A percentile compares a stretch with the other conserved stretches of the same genome.
phyloP scores from a whole-genome alignment of 495 filamentous ascomycete species.

The Coniosporium apollinis region DNA sequence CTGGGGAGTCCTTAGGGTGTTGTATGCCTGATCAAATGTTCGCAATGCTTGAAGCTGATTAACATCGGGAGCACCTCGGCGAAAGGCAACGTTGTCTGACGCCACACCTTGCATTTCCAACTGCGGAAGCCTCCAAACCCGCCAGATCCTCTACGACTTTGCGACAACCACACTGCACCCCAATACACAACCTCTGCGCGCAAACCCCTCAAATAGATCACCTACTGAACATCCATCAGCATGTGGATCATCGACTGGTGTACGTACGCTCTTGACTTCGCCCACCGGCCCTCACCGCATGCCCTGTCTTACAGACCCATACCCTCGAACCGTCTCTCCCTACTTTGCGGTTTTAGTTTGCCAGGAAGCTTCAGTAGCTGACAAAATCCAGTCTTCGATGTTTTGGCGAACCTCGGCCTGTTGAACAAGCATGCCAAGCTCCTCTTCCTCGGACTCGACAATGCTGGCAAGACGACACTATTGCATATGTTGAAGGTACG shows the following conservation, averaged over 20 bases:
- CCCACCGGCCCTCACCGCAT: no score
- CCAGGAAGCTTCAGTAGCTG: constrained; percentile 5
- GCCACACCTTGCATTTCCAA: no score
- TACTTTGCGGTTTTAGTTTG: constrained; percentile 7
- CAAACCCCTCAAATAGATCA: no score
- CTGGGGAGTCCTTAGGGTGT: no score
- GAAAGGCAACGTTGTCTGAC: no score
- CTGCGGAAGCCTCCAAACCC: no score
- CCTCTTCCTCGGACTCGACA: constrained; percentile 86
- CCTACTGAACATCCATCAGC: constrained; percentile 14
- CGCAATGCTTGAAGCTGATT: no score
- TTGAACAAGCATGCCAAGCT: constrained; percentile 88
- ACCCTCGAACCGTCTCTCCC: constrained; percentile 4
- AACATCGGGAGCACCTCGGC: no score
- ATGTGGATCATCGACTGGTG: constrained; percentile 99
- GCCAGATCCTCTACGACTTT: no score
- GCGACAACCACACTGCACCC: no score
- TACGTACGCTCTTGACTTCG: constrained; percentile 25
- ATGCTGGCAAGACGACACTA: constrained; percentile 88
- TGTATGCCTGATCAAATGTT: no score
- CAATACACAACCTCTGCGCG: no score
- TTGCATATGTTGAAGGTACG: constrained; percentile 50
- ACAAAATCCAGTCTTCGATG: constrained; percentile 60
- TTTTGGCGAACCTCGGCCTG: constrained; percentile 77
- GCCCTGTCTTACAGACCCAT: constrained; percentile 22